Evolutionary conservation across 768 basidiomycete genomes (phyloP).

Genomic region (Boletus rufocinnamomeus): DNA sequence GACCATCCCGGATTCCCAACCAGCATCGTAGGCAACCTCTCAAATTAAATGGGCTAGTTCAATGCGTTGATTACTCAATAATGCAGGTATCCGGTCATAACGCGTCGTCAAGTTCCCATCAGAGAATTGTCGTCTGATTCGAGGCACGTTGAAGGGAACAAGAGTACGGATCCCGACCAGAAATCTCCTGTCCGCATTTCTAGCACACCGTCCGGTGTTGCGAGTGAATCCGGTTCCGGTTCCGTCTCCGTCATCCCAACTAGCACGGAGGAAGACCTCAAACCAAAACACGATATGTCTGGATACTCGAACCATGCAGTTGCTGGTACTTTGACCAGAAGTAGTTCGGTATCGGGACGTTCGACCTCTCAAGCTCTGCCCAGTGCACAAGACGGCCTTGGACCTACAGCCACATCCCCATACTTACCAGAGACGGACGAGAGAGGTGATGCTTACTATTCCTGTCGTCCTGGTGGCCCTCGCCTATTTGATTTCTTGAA

Average conservation of each 20-base stretch:
- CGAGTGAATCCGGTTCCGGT: constrained; percentile 9
- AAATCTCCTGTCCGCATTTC: constrained; percentile 10
- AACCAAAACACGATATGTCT: constrained; percentile 20
- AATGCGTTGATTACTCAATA: neutral
- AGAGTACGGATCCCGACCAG: constrained; percentile 3
- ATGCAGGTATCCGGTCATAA: constrained; percentile 5
- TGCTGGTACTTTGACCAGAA: constrained; percentile 4
- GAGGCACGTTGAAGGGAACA: neutral
- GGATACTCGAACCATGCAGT: neutral
- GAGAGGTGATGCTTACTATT: constrained; percentile 51
- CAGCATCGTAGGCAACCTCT: constrained; percentile 16
- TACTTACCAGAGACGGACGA: constrained; percentile 51
- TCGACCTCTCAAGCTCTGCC: constrained; percentile 19
- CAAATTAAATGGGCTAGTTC: neutral
- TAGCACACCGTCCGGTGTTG: constrained; percentile 13
- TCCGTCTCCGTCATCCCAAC: constrained; percentile 9
- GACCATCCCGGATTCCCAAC: constrained; percentile 14
- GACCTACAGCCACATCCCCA: constrained; percentile 52
- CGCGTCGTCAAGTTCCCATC: constrained; percentile 2
- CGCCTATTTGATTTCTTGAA: constrained; percentile 66
- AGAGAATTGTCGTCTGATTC: constrained; percentile 7
- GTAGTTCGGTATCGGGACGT: constrained; percentile 7
- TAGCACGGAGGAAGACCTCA: constrained; percentile 24
- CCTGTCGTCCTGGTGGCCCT: constrained; percentile 67
- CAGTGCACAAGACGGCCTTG: constrained; percentile 43